Percentiles rank a stretch among this genome's conserved stretches.
Evolutionary conservation across 441 rosid species (phyloP).

Genomic region (Populus hybrid): DNA sequence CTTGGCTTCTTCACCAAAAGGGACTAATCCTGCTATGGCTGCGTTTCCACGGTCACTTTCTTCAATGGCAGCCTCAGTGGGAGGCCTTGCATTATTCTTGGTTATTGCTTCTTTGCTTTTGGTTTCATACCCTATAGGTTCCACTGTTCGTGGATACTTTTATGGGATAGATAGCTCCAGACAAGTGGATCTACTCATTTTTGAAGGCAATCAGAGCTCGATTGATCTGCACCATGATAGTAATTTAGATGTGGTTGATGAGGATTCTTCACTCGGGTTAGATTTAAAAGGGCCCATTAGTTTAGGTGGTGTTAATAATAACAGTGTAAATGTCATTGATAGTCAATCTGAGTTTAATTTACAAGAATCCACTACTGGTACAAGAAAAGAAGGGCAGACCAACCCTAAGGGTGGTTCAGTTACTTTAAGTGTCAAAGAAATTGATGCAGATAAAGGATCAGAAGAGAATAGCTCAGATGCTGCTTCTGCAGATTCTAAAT

Average conservation of each 20-base stretch:
- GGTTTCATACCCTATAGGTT: slow-evolving; percentile 58
- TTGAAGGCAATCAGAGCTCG: slow-evolving; percentile 18
- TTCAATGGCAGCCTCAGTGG: slow-evolving; percentile 50
- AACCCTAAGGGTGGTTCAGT: slow-evolving; percentile 16
- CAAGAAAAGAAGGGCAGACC: slow-evolving; percentile 21
- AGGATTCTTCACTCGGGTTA: slow-evolving; percentile 27
- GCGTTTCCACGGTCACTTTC: slow-evolving; percentile 62
- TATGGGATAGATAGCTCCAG: slow-evolving; percentile 47
- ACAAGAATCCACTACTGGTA: slow-evolving; percentile 14
- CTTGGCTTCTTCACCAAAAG: slow-evolving; percentile 48
- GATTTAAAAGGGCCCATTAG: slow-evolving; percentile 22
- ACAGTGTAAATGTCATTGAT: slow-evolving; percentile 15
- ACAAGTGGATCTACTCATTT: slow-evolving; percentile 27
- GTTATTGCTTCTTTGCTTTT: slow-evolving; percentile 63
- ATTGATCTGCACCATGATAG: slow-evolving; percentile 13
- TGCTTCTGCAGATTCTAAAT: slow-evolving; percentile 26
- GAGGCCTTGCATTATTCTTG: slow-evolving; percentile 63
- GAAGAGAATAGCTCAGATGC: slow-evolving; percentile 19
- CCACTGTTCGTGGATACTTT: slow-evolving; percentile 54
- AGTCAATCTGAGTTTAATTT: slow-evolving; percentile 16
- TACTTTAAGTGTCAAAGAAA: slow-evolving; percentile 22
- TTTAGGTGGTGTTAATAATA: slow-evolving; percentile 25
- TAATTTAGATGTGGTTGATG: slow-evolving; percentile 16
- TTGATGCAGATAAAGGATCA: slow-evolving; percentile 21
- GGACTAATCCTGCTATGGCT: slow-evolving; percentile 27